A percentile compares a stretch with the other conserved stretches of the same genome.
phyloP scores from a whole-genome alignment of 352 stramenopile species.

The Pythium pyrilobum region DNA sequence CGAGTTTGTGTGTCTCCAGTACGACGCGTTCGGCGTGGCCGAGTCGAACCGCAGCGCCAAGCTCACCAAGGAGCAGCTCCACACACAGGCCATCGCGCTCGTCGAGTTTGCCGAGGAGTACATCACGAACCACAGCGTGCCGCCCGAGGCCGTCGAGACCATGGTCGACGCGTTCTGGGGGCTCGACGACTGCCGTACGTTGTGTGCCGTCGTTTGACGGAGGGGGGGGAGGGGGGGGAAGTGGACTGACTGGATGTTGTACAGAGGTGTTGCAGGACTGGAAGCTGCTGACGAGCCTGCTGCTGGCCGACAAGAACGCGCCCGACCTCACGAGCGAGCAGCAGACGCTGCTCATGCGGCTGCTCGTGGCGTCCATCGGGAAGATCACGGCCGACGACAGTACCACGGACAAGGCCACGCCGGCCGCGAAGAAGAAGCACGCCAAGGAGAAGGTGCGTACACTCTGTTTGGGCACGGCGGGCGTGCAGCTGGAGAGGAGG shows the following conservation, averaged over 20 bases:
- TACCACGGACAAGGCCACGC: constrained; percentile 19
- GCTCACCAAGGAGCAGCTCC: constrained; percentile 78
- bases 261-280: constrained; percentile 82
- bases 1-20: constrained; percentile 86
- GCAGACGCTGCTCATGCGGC: constrained; percentile 67
- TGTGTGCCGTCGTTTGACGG: neutral
- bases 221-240: neutral
- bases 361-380: constrained; percentile 62
- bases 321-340: constrained; percentile 77
- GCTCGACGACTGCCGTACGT: constrained; percentile 82
- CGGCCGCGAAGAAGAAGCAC: constrained; percentile 41
- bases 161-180: constrained; percentile 85
- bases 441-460: constrained; percentile 48
- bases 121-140: constrained; percentile 60
- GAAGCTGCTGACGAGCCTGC: constrained; percentile 64
- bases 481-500: constrained; percentile 30
- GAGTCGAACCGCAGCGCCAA: constrained; percentile 52
- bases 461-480: neutral
- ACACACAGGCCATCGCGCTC: constrained; percentile 83
- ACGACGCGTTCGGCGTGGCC: constrained; percentile 82
- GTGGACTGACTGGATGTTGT: constrained; percentile 5
- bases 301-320: constrained; percentile 76
- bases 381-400: constrained; percentile 41
- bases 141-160: constrained; percentile 52
- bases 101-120: constrained; percentile 89